These are phyloP conservation scores for Aphanomyces cochlioides DNA, from an alignment of 352 stramenopile species.

Conservation along the genomic window DNA sequence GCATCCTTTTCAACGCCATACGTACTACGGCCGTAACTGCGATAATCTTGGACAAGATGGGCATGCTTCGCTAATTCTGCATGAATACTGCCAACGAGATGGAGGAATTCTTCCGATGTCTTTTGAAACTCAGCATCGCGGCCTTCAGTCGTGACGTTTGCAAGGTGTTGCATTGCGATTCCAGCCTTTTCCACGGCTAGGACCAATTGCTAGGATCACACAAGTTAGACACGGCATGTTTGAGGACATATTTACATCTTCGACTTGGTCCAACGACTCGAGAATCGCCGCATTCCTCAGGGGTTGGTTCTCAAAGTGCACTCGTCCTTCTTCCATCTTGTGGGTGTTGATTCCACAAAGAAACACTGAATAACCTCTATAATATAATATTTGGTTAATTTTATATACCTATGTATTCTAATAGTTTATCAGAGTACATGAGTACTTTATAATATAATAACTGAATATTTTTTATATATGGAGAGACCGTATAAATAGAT, in stretches of 20 bases:
- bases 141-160: slow-evolving; percentile 62
- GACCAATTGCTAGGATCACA: slow-evolving; percentile 68
- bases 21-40: slow-evolving; percentile 72
- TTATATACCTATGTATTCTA: too few species aligned
- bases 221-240: slow-evolving; percentile 11
- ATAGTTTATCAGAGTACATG: too few species aligned
- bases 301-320: slow-evolving; percentile 28
- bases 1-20: slow-evolving; percentile 82
- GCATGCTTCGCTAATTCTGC: slow-evolving; percentile 76
- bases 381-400: neutral
- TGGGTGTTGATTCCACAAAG: neutral
- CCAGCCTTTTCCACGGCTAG: slow-evolving; percentile 60
- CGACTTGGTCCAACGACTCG: slow-evolving; percentile 64
- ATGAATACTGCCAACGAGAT: slow-evolving; percentile 84
- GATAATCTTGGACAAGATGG: slow-evolving; percentile 82
- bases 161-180: slow-evolving; percentile 62
- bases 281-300: slow-evolving; percentile 67
- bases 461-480: too few species aligned
- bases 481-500: too few species aligned
- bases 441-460: too few species aligned
- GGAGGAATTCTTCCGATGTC: slow-evolving; percentile 77
- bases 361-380: neutral
- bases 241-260: slow-evolving; percentile 48
- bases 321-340: slow-evolving; percentile 28
- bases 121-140: slow-evolving; percentile 65